Conservation (phyloP, 345 rosid species). For the Boechera divaricarpa region DNA sequence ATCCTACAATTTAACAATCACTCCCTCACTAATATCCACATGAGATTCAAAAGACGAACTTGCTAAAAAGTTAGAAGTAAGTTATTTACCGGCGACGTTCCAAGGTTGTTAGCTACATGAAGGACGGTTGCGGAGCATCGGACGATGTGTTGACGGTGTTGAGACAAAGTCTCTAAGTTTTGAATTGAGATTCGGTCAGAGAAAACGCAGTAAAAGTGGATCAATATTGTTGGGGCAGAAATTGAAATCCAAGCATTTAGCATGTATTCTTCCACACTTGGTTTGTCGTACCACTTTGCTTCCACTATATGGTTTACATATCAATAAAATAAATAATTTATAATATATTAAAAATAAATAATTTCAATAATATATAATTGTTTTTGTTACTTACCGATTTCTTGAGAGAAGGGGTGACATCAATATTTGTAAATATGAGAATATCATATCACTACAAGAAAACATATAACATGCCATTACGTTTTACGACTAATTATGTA, state of each 20-base stretch:
- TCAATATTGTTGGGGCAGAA: conserved; percentile 1
- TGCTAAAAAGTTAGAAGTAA: background rate
- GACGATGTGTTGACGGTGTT: conserved; percentile 14
- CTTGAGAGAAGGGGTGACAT: conserved; percentile 32
- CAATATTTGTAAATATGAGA: conserved; percentile 5
- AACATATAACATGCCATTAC: background rate
- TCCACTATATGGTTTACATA: conserved; percentile 48
- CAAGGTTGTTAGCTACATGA: conserved; percentile 48
- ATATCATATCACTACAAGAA: conserved; percentile 9
- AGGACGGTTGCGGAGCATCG: conserved; percentile 37
- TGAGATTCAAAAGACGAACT: too few species aligned
- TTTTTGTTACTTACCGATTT: conserved; percentile 29
- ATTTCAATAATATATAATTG: background rate
- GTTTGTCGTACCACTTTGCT: conserved; percentile 54
- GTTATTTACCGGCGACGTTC: conserved; percentile 50
- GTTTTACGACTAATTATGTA: conserved; percentile 6
- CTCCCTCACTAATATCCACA: too few species aligned
- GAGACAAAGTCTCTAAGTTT: conserved; percentile 7
- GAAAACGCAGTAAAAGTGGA: conserved; percentile 32
- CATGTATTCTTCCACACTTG: conserved; percentile 50
- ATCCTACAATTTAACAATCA: conserved; percentile 10
- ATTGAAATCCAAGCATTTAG: conserved; percentile 49
- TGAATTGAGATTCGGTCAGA: conserved; percentile 35
- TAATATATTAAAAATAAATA: too few species aligned
- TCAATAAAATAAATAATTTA: background rate